Conservation (phyloP, 306 rosid species). For the Corylus heterophylla region DNA sequence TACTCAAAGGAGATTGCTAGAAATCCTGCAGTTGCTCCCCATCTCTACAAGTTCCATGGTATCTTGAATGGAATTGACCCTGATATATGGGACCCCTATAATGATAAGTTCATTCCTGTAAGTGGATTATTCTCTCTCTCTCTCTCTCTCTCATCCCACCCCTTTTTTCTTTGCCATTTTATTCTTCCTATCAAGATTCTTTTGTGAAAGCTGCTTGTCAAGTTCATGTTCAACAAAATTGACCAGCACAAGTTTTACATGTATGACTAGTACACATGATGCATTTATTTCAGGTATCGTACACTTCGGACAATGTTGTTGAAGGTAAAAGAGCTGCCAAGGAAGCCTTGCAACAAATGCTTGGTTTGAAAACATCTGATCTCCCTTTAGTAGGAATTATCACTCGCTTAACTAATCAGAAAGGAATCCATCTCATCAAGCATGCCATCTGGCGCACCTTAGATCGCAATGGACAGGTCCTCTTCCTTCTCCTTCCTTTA, state of each 20-base stretch:
- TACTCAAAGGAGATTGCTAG: conserved; percentile 86
- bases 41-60: conserved; percentile 90
- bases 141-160: neutral
- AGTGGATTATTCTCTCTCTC: conserved; percentile 34
- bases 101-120: conserved; percentile 82
- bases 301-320: conserved; percentile 87
- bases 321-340: conserved; percentile 96
- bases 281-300: conserved; percentile 57
- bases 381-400: conserved; percentile 86
- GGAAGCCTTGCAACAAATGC: conserved; percentile 83
- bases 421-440: conserved; percentile 98
- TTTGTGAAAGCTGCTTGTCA: neutral
- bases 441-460: conserved; percentile 78
- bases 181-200: neutral
- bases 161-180: neutral
- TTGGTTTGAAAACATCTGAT: conserved; percentile 66
- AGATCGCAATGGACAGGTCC: conserved; percentile 91
- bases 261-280: neutral
- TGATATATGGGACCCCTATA: conserved; percentile 93
- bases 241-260: neutral
- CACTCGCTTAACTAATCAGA: conserved; percentile 88
- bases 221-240: neutral
- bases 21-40: conserved; percentile 63
- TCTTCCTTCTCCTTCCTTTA: conserved; percentile 13
- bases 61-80: conserved; percentile 96